These are phyloP conservation scores for Lichtheimia corymbifera DNA, from an alignment of 371 early-diverging fungal genomes.

Conservation along the genomic window DNA sequence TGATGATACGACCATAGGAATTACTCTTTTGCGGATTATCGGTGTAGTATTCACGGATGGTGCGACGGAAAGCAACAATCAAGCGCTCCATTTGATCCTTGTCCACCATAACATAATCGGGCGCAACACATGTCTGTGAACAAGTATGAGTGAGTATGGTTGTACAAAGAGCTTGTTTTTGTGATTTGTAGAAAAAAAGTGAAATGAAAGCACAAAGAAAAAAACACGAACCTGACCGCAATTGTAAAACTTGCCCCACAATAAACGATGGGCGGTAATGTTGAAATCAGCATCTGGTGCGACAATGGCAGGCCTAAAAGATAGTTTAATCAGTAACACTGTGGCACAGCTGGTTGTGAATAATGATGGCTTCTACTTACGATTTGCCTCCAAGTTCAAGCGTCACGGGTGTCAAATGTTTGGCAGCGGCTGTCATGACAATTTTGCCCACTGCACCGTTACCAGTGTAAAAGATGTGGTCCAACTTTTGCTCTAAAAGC, in stretches of 20 bases:
- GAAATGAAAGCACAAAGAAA: too few relatives aligned
- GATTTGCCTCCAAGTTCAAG: conserved; percentile 89
- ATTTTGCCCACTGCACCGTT: conserved; percentile 79
- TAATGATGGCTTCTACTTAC: conserved; percentile 20
- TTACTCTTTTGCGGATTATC: conserved; percentile 44
- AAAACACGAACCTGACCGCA: conserved; percentile 58
- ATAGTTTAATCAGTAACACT: neutral
- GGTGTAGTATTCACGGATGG: conserved; percentile 50
- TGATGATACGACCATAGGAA: conserved; percentile 72
- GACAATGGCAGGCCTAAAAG: conserved; percentile 69
- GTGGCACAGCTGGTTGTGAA: too few relatives aligned
- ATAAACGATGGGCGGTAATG: conserved; percentile 69
- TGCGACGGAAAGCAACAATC: conserved; percentile 43
- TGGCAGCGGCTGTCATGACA: conserved; percentile 77
- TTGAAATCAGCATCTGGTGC: conserved; percentile 68
- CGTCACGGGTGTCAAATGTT: conserved; percentile 77
- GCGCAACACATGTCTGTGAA: conserved; percentile 83
- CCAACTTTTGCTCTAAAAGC: conserved; percentile 57
- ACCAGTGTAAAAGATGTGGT: conserved; percentile 94
- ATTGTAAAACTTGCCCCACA: conserved; percentile 81
- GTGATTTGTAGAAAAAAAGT: neutral
- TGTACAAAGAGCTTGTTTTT: too few relatives aligned
- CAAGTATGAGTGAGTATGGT: neutral
- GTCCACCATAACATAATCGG: conserved; percentile 83
- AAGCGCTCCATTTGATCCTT: conserved; percentile 55